Evolutionary conservation across 2,329 filamentous ascomycete genomes (phyloP), one percentile per base, ranked within the genome.

Genomic region (Claviceps africana): DNA sequence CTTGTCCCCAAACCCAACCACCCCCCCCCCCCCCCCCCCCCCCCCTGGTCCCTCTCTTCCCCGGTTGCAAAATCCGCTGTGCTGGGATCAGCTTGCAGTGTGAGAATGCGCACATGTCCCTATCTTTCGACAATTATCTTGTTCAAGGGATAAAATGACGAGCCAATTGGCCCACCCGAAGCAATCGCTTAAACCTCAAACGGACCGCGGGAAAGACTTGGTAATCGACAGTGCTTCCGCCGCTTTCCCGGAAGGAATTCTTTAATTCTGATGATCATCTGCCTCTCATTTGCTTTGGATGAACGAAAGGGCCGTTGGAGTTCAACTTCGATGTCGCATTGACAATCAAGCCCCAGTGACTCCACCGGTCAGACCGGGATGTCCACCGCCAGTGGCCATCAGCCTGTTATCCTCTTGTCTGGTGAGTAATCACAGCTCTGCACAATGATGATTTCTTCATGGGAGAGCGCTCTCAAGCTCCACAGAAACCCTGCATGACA

Each of bases 341-440:
- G 42, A 25, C 4, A 43, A 35, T 28, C 50, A 19, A 42, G 28
- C 37, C 52, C 42, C 21, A 19, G 19, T 30, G 39, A 19, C 50
- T 43, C 46, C 40, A 39, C 46, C 35, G 13, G 21, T 3, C 22
- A 13, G 22, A 44, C 53, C 40, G 52, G 48, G 51, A 35, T 51
- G 43, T 31, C 42, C 49, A 31, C 31, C 43, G 47, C 42, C 47
- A 48, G 50, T 52, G 43, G 47, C 25, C 46, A 51, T 54, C 50
- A 52, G 50, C 50, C 30, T 52, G 40, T 30, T 43, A 42, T 33
- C 42, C 46, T 47, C 53, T 47, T 49, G 40, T 44, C 43, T 46
- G 28, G 37, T 49, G 40, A 37, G 25, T 40, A n/a, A 46, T 48
- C 15, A 28, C 4, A 22, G 42, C 44, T 28, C 44, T 25, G 28